Percentiles rank a stretch among this genome's conserved stretches.
phyloP scores from a whole-genome alignment of 495 filamentous ascomycete species.

The Hypomontagnella submonticulosa region DNA sequence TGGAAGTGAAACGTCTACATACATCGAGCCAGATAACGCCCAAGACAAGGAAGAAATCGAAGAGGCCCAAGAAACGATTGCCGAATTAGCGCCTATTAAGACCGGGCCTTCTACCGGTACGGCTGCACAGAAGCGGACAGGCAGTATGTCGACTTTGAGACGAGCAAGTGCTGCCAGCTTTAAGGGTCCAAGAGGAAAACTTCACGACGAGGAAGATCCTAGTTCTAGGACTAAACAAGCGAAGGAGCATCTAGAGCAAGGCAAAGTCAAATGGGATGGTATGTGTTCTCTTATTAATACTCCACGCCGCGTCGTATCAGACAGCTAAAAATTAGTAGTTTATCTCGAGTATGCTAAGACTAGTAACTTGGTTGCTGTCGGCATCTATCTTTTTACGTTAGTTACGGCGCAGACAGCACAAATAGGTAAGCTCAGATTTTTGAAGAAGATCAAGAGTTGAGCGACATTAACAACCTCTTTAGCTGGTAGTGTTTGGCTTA shows the following conservation, averaged over 20 bases:
- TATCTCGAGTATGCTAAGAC: slow-evolving; percentile 92
- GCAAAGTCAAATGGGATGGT: slow-evolving; percentile 94
- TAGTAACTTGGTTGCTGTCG: slow-evolving; percentile 86
- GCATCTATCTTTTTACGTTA: slow-evolving; percentile 80
- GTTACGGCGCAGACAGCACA: slow-evolving; percentile 82
- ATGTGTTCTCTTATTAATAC: slow-evolving; percentile 24
- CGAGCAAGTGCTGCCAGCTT: slow-evolving; percentile 94
- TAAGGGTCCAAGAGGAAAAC: slow-evolving; percentile 81
- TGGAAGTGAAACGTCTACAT: slow-evolving; percentile 68
- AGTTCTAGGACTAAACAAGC: slow-evolving; percentile 79
- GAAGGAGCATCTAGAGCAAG: slow-evolving; percentile 89
- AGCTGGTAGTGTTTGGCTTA: slow-evolving; percentile 88
- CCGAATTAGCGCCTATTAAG: slow-evolving; percentile 77
- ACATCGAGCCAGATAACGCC: slow-evolving; percentile 62
- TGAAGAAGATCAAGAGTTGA: not conserved
- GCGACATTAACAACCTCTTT: slow-evolving; percentile 18
- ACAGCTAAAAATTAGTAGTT: slow-evolving; percentile 57
- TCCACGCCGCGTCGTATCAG: not conserved
- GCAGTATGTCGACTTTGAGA: slow-evolving; percentile 80
- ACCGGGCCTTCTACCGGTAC: slow-evolving; percentile 54
- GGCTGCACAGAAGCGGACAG: slow-evolving; percentile 60
- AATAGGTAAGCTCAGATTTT: slow-evolving; percentile 63
- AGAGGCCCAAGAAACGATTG: slow-evolving; percentile 74
- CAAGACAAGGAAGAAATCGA: slow-evolving; percentile 71
- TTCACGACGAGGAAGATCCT: slow-evolving; percentile 82